Percentiles rank a stretch among this genome's conserved stretches.
Conservation (phyloP, 805 yeast genomes). For the Ogataea corticis region DNA sequence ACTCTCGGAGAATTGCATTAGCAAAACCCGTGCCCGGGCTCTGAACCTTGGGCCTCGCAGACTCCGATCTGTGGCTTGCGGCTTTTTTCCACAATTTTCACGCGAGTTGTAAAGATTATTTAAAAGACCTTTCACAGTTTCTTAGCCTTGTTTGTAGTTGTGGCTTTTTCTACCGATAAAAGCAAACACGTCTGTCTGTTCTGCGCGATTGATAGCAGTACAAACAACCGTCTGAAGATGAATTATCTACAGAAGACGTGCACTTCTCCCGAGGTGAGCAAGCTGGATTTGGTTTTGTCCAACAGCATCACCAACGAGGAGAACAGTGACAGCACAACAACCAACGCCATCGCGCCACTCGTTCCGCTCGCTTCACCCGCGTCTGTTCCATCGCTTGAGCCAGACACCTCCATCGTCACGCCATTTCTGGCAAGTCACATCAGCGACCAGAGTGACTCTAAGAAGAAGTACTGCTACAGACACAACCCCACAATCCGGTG, state of each 20-base stretch:
- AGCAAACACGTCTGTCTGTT: too few species aligned
- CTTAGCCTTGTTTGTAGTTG: not conserved
- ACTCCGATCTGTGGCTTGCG: not conserved
- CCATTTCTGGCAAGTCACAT: conserved; percentile 38
- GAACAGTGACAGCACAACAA: conserved; percentile 2
- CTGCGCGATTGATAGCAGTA: too few species aligned
- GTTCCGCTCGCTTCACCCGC: too few species aligned
- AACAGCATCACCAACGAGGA: conserved; percentile 13
- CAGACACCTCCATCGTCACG: conserved; percentile 31
- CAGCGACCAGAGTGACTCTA: conserved; percentile 47
- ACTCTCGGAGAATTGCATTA: too few species aligned
- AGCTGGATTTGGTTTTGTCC: conserved; percentile 21
- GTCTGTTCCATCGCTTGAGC: too few species aligned
- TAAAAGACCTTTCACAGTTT: too few species aligned
- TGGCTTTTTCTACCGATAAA: conserved; percentile 1
- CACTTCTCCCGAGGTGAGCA: conserved; percentile 20
- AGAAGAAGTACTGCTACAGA: conserved; percentile 79
- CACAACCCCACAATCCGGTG: conserved; percentile 88
- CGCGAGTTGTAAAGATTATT: too few species aligned
- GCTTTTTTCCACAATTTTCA: not conserved
- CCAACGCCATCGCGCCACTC: not conserved
- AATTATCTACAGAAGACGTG: conserved; percentile 23
- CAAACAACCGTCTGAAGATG: conserved; percentile 9
- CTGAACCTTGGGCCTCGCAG: too few species aligned
- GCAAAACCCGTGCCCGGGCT: too few species aligned